These are phyloP conservation scores for Excoecaria cochinchinensis DNA, from an alignment of 345 rosid species.

Conservation along the genomic window DNA sequence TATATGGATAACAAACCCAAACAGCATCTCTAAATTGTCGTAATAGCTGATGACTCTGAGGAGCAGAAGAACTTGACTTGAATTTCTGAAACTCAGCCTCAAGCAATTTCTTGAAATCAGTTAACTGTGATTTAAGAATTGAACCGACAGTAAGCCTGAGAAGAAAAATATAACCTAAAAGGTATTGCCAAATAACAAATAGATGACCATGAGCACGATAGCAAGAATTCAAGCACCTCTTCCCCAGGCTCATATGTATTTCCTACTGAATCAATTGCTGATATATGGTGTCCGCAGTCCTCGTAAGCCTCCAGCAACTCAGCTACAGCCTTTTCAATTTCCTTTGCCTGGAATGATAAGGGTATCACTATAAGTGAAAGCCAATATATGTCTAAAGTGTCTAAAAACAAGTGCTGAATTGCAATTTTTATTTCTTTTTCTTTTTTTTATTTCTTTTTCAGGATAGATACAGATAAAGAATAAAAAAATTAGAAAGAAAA, in stretches of 20 bases:
- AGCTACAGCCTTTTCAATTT: slow-evolving; percentile 61
- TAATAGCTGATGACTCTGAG: slow-evolving; percentile 48
- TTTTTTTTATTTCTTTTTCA: background rate
- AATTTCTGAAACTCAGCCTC: slow-evolving; percentile 52
- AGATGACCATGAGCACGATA: background rate
- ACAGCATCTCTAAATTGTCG: slow-evolving; percentile 77
- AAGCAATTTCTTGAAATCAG: slow-evolving; percentile 72
- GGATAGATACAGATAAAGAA: background rate
- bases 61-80: slow-evolving; percentile 42
- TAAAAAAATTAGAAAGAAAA: background rate
- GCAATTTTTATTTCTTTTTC: background rate
- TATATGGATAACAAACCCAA: slow-evolving; percentile 55
- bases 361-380: background rate
- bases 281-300: slow-evolving; percentile 44
- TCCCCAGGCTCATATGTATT: slow-evolving; percentile 57
- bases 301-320: slow-evolving; percentile 56
- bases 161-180: background rate
- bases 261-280: slow-evolving; percentile 62
- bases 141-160: slow-evolving; percentile 10
- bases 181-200: background rate
- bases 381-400: background rate
- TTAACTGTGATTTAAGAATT: slow-evolving; percentile 48
- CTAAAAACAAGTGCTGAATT: background rate
- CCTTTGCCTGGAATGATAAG: slow-evolving; percentile 54
- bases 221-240: slow-evolving; percentile 42